phyloP scores from a whole-genome alignment of 2,329 filamentous ascomycete species.

The Xylariaceae sp. region DNA sequence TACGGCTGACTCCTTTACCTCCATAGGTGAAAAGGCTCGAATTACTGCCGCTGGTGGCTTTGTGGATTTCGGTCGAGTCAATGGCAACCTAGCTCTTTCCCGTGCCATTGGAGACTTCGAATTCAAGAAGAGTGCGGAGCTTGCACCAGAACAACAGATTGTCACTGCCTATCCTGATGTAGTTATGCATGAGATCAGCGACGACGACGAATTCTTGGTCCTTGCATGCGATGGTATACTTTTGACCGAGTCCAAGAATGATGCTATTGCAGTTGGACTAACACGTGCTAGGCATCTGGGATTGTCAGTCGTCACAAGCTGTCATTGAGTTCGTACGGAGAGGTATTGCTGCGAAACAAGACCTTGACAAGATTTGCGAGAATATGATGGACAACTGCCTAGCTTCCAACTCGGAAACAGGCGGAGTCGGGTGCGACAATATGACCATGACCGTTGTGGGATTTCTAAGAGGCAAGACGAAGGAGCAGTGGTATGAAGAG shows the following conservation, averaged over 20 bases:
- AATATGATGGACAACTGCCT: constrained; percentile 99
- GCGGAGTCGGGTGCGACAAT: constrained; percentile 97
- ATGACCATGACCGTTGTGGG: constrained; percentile 97
- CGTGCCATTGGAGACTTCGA: constrained; percentile 98
- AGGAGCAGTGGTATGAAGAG: constrained; percentile 98
- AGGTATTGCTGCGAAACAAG: constrained; percentile 95
- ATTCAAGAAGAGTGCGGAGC: constrained; percentile 98
- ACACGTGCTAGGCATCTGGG: constrained; percentile 85
- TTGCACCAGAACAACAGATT: constrained; percentile 97
- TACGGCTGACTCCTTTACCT: constrained; percentile 14
- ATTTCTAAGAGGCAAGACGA: constrained; percentile 86
- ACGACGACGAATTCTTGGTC: constrained; percentile 95
- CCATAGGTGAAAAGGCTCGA: constrained; percentile 85
- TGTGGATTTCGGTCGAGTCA: constrained; percentile 97
- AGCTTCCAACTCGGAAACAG: constrained; percentile 96
- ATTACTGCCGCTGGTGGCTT: constrained; percentile 96
- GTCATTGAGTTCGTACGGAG: constrained; percentile 96
- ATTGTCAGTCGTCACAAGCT: constrained; percentile 97
- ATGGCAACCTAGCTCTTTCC: constrained; percentile 95
- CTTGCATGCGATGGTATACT: constrained; percentile 87
- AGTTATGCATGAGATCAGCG: constrained; percentile 83
- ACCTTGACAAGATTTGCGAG: constrained; percentile 93
- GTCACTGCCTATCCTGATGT: constrained; percentile 97
- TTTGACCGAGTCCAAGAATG: background rate
- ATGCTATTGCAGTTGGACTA: background rate